Evolutionary conservation across 2,329 filamentous ascomycete species (phyloP).

Genomic region (Teratosphaeria zuluensis): DNA sequence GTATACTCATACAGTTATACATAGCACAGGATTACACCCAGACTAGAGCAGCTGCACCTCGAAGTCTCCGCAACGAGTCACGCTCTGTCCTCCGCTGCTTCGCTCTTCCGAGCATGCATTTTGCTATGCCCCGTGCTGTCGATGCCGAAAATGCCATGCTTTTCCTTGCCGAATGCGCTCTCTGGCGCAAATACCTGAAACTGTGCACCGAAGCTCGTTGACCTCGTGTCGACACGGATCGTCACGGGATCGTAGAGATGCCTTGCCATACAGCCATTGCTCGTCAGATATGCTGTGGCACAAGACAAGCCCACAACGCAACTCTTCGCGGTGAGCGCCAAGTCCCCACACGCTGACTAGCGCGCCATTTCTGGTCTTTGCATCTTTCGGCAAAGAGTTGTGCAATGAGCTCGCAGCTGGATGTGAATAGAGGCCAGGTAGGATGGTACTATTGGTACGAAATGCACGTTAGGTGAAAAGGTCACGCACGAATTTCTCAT

Average conservation of each 20-base stretch:
- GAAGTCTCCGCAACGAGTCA: constrained; percentile 7
- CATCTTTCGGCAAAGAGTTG: background rate
- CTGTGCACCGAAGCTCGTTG: background rate
- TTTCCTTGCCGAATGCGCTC: background rate
- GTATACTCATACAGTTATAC: background rate
- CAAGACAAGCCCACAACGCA: background rate
- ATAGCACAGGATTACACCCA: background rate
- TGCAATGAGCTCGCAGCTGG: background rate
- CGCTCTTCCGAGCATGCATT: background rate
- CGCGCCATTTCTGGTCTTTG: background rate
- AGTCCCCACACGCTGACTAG: background rate
- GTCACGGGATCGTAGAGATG: background rate
- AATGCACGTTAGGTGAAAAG: background rate
- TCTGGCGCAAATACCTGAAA: background rate
- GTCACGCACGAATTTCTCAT: background rate
- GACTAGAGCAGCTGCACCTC: constrained; percentile 7
- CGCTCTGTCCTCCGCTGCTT: constrained; percentile 5
- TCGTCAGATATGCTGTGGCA: background rate
- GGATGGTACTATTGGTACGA: background rate
- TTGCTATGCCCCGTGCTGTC: background rate
- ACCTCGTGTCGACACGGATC: background rate
- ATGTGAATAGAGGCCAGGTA: background rate
- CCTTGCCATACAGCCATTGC: background rate
- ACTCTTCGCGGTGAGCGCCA: background rate
- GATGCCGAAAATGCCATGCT: background rate